Percentiles rank a stretch among this genome's conserved stretches.
These are phyloP conservation scores for Byssochlamys sp. DNA, from an alignment of 2,329 filamentous ascomycete species.

Conservation along the genomic window DNA sequence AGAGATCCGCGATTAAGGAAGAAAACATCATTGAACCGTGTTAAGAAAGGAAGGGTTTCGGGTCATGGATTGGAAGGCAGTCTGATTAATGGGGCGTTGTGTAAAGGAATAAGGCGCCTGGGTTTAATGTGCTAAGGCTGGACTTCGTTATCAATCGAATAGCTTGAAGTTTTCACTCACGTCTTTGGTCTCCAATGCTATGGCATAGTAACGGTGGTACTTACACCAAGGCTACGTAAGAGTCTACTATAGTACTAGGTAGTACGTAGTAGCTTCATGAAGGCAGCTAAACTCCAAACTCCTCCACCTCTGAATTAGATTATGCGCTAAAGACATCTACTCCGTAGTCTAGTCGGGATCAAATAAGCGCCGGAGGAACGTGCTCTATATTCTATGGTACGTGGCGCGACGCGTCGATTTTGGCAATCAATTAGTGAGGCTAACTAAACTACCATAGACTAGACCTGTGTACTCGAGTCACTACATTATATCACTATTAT, in stretches of 20 bases:
- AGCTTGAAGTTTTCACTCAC: background rate
- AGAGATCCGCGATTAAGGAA: conserved; percentile 21
- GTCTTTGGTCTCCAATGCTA: background rate
- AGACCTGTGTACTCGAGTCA: too few relatives aligned
- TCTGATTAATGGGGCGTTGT: background rate
- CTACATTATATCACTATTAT: too few relatives aligned
- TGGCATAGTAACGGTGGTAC: background rate
- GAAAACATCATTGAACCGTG: conserved; percentile 17
- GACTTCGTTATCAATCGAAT: background rate
- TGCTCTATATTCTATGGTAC: background rate
- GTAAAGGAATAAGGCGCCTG: background rate
- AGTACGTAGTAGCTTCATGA: too few relatives aligned
- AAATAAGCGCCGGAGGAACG: background rate
- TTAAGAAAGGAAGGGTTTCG: background rate
- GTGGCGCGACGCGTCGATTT: background rate
- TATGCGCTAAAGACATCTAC: background rate
- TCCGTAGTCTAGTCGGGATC: background rate
- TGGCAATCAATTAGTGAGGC: background rate
- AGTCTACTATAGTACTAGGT: too few relatives aligned
- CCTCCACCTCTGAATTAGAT: background rate
- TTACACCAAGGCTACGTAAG: too few relatives aligned
- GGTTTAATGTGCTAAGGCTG: background rate
- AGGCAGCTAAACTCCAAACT: background rate
- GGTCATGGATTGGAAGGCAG: background rate
- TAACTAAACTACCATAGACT: too few relatives aligned